A percentile compares a stretch with the other conserved stretches of the same genome.
Evolutionary conservation across 331 rosid species (phyloP).

Genomic region (Saraca asoca): DNA sequence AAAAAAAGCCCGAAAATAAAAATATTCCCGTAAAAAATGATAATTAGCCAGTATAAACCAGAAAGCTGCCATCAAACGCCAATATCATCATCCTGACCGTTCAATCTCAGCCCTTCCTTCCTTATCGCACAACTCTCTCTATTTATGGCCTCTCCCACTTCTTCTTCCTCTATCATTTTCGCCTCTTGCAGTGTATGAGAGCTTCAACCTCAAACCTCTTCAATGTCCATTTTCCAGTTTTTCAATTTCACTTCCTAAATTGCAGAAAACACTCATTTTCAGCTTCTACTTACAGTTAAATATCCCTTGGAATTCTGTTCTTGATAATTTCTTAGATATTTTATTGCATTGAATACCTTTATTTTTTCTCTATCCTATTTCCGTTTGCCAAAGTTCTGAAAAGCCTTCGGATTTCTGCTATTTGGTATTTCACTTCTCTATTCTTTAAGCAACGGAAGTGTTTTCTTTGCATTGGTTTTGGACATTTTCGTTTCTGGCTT

Average conservation of each 20-base stretch:
- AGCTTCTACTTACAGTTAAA: slow-evolving; percentile 21
- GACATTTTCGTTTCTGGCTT: background rate
- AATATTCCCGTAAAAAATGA: slow-evolving; percentile 34
- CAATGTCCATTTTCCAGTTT: slow-evolving; percentile 50
- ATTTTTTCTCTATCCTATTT: slow-evolving; percentile 17
- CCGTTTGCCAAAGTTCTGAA: slow-evolving; percentile 2
- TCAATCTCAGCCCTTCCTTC: slow-evolving; percentile 96
- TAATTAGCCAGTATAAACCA: slow-evolving; percentile 32
- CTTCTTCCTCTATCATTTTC: slow-evolving; percentile 31
- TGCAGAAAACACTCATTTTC: slow-evolving; percentile 5
- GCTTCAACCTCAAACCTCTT: slow-evolving; percentile 23
- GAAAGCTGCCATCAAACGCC: slow-evolving; percentile 51
- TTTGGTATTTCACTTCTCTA: slow-evolving; percentile 41
- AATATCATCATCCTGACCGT: slow-evolving; percentile 53
- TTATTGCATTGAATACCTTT: slow-evolving; percentile 35
- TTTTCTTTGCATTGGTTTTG: background rate
- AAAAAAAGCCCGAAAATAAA: background rate
- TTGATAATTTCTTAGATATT: background rate
- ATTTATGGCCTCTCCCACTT: slow-evolving; percentile 33
- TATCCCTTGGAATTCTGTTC: background rate
- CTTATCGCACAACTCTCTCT: slow-evolving; percentile 72
- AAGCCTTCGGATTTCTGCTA: slow-evolving; percentile 17
- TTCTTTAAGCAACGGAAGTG: background rate
- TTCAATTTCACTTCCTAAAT: slow-evolving; percentile 37
- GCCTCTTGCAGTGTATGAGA: slow-evolving; percentile 33